Base-by-base conservation (phyloP, 495 filamentous ascomycete genomes). In the Xylaria scruposa region DNA sequence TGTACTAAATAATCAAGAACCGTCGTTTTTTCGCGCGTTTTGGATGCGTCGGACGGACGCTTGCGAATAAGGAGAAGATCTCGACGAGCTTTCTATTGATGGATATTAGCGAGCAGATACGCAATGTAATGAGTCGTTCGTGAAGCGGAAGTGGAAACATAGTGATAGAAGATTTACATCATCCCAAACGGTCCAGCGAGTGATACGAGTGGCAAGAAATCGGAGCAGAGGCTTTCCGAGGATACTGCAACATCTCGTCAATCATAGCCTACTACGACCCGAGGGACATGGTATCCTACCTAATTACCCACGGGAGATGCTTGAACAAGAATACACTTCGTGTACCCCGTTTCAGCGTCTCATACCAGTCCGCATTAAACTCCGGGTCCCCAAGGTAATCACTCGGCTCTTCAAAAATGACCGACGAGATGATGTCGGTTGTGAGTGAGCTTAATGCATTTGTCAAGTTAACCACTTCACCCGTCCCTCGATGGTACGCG, bases 361-460 rank as follows among this genome's bases (percentile, higher is more conserved):
- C 61, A 12, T 46, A 64, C 61, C 61, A 64, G 15, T 64, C 61
- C 9, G 24, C 47, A 64, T 64, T 64, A 12, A 64, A 64, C 21
- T 64, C 21, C 13, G 61, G 61, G 13, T 64, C 61, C 21, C 61
- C 61, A 15, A 64, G 60, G n/a, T 64, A 64, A 64, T 64, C 61
- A 19, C 61, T 64, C 2, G 61, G 61, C 19, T 64, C 61, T 26
- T 64, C 61, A 21, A 64, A 64, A 38, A 64, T 64, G 21, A 64
- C 26, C 21, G 61, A 64, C 3, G 61, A 64, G n/a, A 64, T 64
- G 21, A 64, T 64, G 42, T 64, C 61, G 1, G 61, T 64, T 47
- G 61, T 64, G 21, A 64, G 61, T 46, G 61, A 64, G n/a, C 38
- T 46, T 10, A 64, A 47, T 64, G 61, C 61, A 24, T 64, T 47